Base-by-base conservation (phyloP, 2,329 filamentous ascomycete species). In the Penicillium capsulatum region DNA sequence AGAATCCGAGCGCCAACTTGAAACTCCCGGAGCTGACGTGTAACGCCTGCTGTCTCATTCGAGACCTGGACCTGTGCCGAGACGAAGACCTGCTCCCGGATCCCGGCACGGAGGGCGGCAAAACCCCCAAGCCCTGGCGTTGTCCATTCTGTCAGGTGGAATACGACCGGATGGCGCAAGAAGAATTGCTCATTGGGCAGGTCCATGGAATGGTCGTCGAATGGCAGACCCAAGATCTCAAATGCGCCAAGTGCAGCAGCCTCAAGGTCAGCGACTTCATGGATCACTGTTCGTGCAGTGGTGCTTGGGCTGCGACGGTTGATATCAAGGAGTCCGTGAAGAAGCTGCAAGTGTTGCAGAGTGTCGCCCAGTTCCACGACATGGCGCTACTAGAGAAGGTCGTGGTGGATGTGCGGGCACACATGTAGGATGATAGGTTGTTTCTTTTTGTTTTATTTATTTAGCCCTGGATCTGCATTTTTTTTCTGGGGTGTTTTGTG, bases 201-300 rank as follows among this genome's bases (percentile, higher is more conserved):
- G 83, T 96, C 13, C 82, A 96, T 63, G 79, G 78, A 15, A 69
- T 84, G 59, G 72, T 87, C 6, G 76, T 87, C 17, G 80, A 84
- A 54, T 98, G 94, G 90, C 76, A 81, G 47, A 86, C 83, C 22
- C 91, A 97, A 68, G 92, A 98, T 63, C 67, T 97, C 42, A 88
- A 88, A 66, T 98, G 92, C 62, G 79, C 76, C 20, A 87, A 87
- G 53, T 82, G 79, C 54, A 65, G 64, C 29, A 56, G 68, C 3
- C 66, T 95, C 27, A 73, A 88, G 59, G 75, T 86, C 28, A 97
- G 95, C 61, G 91, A 96, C 58, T 94, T 97, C 55, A 89, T 92
- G 81, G 91, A 96, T 64, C 90, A 97, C 65, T 98, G 94, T 66
- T 84, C 83, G 8, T 98, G 92, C 71, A 87, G 86, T 45, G 92